phyloP scores from a whole-genome alignment of 495 filamentous ascomycete species.

The Podospora pseudopauciseta region DNA sequence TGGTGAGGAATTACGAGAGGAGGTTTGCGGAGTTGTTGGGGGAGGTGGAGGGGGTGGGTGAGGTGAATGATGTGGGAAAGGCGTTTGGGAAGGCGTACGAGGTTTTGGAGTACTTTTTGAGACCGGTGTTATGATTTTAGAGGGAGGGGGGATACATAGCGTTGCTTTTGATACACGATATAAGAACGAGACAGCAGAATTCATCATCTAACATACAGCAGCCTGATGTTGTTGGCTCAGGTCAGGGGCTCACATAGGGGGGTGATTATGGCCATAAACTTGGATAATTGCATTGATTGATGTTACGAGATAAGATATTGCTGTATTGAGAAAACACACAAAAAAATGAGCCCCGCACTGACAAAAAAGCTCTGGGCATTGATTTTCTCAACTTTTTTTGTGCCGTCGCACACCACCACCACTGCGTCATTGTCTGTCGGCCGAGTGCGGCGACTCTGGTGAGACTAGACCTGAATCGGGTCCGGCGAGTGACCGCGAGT shows the following conservation, averaged over 20 bases:
- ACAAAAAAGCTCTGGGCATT: not conserved
- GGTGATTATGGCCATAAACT: not conserved
- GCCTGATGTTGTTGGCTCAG: not conserved
- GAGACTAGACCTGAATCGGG: not conserved
- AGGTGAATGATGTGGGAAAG: constrained; percentile 11
- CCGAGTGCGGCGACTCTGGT: not conserved
- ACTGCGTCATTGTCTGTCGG: not conserved
- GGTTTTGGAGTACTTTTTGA: constrained; percentile 45
- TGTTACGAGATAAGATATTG: not conserved
- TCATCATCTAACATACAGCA: not conserved
- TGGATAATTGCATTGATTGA: not conserved
- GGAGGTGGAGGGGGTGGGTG: constrained; percentile 31
- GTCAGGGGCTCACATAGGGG: not conserved
- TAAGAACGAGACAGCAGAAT: too few relatives aligned
- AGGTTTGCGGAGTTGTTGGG: constrained; percentile 36
- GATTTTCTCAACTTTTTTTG: too few relatives aligned
- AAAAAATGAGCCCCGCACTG: not conserved
- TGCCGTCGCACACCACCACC: too few relatives aligned
- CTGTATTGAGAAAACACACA: not conserved
- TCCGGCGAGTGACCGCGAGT: not conserved
- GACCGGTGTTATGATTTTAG: constrained; percentile 36
- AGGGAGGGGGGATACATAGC: too few relatives aligned
- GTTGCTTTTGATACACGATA: too few relatives aligned
- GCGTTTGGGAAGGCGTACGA: constrained; percentile 43
- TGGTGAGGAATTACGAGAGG: constrained; percentile 33